A percentile compares a stretch with the other conserved stretches of the same genome.
These are phyloP conservation scores for Tulasnella sp. DNA, from an alignment of 768 basidiomycete genomes.

Conservation along the genomic window DNA sequence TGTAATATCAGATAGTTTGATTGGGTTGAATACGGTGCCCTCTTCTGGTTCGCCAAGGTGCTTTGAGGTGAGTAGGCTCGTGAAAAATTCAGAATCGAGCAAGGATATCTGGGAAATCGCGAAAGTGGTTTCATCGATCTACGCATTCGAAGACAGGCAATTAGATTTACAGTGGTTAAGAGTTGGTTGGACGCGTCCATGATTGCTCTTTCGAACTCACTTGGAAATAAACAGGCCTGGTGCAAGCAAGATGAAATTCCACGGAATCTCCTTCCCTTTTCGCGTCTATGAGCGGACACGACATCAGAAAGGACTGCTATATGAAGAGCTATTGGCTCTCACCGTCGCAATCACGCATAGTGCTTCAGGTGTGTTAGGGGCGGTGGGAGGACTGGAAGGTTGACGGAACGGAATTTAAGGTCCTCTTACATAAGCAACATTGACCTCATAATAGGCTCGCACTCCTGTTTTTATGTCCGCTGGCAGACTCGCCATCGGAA, in stretches of 20 bases:
- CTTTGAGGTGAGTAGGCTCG: background rate
- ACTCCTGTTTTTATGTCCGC: no score
- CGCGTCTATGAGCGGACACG: background rate
- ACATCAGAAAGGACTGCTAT: background rate
- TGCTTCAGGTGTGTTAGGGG: background rate
- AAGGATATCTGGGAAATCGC: background rate
- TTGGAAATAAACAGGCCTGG: background rate
- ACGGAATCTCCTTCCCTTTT: background rate
- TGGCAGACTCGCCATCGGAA: no score
- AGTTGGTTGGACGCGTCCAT: no score
- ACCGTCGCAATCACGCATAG: background rate
- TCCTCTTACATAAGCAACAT: no score
- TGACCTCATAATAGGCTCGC: no score
- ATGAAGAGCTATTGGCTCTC: background rate
- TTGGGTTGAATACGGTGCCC: background rate
- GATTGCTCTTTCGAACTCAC: background rate
- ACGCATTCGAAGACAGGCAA: background rate
- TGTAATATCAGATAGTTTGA: background rate
- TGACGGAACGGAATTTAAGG: no score
- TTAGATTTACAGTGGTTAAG: background rate
- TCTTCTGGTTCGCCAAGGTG: background rate
- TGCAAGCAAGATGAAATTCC: background rate
- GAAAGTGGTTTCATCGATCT: background rate
- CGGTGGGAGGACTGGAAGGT: background rate
- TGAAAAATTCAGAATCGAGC: background rate